Evolutionary conservation across 2,329 filamentous ascomycete genomes (phyloP).

Genomic region (Trichoderma harzianum): DNA sequence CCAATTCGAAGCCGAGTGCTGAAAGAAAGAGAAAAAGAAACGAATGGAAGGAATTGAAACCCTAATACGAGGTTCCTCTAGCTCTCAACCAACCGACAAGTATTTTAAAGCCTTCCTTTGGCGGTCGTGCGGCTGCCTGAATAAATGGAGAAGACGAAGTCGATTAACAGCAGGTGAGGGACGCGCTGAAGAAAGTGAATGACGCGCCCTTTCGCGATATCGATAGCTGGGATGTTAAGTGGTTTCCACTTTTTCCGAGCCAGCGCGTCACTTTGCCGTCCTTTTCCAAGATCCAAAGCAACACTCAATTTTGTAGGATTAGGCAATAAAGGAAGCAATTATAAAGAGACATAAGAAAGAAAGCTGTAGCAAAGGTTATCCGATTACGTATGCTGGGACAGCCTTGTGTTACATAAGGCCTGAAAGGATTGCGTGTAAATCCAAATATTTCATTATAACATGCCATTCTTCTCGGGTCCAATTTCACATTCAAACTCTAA

Average conservation of each 20-base stretch:
- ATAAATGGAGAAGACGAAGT: neutral
- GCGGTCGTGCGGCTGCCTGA: neutral
- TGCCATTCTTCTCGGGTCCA: neutral
- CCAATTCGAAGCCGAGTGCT: neutral
- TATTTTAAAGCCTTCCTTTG: neutral
- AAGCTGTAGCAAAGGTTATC: neutral
- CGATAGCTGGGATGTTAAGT: conserved; percentile 31
- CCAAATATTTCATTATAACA: neutral
- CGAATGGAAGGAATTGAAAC: neutral
- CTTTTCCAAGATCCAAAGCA: neutral
- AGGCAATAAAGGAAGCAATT: neutral
- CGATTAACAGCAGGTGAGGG: neutral
- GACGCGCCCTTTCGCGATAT: conserved; percentile 30
- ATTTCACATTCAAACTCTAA: neutral
- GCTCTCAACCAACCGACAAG: neutral
- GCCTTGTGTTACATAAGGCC: neutral
- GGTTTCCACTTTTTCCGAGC: conserved; percentile 24
- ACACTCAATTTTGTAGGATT: neutral
- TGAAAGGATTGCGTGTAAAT: neutral
- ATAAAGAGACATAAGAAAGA: neutral
- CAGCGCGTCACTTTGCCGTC: neutral
- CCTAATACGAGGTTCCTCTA: neutral
- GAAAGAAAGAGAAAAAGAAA: neutral
- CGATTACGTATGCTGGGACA: neutral
- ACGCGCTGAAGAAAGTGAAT: conserved; percentile 24